Evolutionary conservation across 345 rosid genomes (phyloP).

Genomic region (Moricandia arvensis): DNA sequence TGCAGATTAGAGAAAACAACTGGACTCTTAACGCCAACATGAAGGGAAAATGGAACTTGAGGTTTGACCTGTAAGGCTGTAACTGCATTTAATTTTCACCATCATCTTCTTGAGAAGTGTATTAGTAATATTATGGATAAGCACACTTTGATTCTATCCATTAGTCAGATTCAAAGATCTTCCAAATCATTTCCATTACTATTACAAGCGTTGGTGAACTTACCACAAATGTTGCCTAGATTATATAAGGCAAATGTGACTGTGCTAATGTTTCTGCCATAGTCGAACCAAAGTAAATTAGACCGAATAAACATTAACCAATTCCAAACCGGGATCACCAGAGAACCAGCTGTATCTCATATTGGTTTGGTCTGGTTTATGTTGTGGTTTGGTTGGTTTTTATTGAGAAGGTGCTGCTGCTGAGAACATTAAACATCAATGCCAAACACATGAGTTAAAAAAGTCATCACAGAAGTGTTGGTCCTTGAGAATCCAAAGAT

Average conservation of each 20-base stretch:
- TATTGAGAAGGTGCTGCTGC: neutral
- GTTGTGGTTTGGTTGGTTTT: neutral
- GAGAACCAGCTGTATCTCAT: neutral
- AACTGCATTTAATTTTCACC: slow-evolving; percentile 6
- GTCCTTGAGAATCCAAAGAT: slow-evolving; percentile 27
- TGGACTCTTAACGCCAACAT: slow-evolving; percentile 81
- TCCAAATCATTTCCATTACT: slow-evolving; percentile 3
- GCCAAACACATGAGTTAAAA: neutral
- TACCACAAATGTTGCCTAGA: neutral
- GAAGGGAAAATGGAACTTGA: slow-evolving; percentile 82
- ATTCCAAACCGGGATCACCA: neutral
- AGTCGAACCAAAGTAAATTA: neutral
- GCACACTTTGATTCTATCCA: neutral
- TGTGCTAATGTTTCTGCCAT: neutral
- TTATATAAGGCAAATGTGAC: neutral
- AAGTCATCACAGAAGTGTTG: slow-evolving; percentile 17
- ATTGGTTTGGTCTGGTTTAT: neutral
- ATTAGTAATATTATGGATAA: slow-evolving; percentile 8
- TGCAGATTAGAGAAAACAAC: slow-evolving; percentile 89
- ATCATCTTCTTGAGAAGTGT: slow-evolving; percentile 27
- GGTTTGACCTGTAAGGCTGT: slow-evolving; percentile 61
- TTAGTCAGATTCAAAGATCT: slow-evolving; percentile 19
- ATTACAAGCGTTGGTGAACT: neutral
- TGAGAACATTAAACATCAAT: slow-evolving; percentile 19
- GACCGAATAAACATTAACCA: neutral